These are phyloP conservation scores for Tolypocladium guangdongense DNA, from an alignment of 2,329 filamentous ascomycete species.

Conservation along the genomic window DNA sequence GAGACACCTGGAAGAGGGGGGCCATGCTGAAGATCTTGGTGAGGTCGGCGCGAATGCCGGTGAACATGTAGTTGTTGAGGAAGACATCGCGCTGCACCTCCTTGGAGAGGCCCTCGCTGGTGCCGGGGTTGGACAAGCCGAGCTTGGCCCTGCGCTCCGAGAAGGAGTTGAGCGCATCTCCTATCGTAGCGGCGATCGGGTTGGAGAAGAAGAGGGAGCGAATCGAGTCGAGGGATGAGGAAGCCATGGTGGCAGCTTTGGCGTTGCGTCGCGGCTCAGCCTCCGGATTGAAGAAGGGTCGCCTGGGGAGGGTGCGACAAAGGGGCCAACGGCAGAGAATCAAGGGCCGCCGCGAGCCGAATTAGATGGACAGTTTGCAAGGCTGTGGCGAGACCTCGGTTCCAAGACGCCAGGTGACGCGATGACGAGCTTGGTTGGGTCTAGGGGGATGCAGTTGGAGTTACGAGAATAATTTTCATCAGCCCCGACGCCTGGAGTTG, in stretches of 20 bases:
- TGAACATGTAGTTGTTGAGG: constrained; percentile 94
- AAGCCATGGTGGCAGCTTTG: constrained; percentile 34
- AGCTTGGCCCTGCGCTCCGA: constrained; percentile 78
- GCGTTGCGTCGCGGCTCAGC: constrained; percentile 13
- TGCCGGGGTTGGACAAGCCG: constrained; percentile 84
- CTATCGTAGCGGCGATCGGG: constrained; percentile 55
- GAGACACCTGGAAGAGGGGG: constrained; percentile 93
- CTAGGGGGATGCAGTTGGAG: constrained; percentile 11
- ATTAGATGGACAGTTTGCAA: constrained; percentile 6
- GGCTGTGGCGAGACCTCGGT: constrained; percentile 11
- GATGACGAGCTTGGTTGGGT: constrained; percentile 19
- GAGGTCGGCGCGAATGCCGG: constrained; percentile 87
- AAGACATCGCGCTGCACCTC: constrained; percentile 96
- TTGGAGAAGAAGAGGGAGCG: constrained; percentile 61
- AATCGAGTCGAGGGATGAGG: constrained; percentile 38
- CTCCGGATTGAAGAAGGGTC: constrained; percentile 5
- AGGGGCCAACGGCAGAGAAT: not conserved
- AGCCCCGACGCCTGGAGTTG: constrained; percentile 4
- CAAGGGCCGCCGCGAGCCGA: not conserved
- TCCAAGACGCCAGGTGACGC: constrained; percentile 17
- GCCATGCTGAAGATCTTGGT: constrained; percentile 93
- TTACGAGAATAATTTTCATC: constrained; percentile 27
- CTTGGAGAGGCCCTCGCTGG: constrained; percentile 76
- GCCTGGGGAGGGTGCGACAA: not conserved
- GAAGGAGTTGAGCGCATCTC: constrained; percentile 72